Base-by-base conservation (phyloP, 1,139 yeast genomes). In the Yamadazyma friedrichii region DNA sequence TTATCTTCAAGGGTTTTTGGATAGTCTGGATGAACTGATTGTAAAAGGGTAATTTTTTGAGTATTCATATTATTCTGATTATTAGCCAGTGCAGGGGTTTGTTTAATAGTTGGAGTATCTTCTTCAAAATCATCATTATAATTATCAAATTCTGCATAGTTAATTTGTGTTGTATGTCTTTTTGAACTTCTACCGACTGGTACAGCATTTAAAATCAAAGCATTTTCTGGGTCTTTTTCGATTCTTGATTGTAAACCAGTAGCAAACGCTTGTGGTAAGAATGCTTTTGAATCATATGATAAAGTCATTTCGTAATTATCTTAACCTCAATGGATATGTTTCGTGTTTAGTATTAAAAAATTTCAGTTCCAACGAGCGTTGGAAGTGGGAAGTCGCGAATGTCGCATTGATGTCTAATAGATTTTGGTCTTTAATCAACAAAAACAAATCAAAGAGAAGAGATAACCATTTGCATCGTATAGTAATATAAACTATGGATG, bases 111-210 rank as follows among this genome's bases (percentile, higher is more conserved):
- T 2, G 65, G 49, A 28, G 56, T 53, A 35, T 42, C 83, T 31
- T 82, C 88, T 36, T 83, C 87, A 44, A 80, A 78, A 45, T 87
- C 95, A 53, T 86, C 95, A 42, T 64, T 68, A 36, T 52, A 58
- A 40, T 61, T 73, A 41, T 82, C 88, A 41, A 76, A 62, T 53
- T 89, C 98, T 0, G 96, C 93, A 56, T 89, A 91, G 59, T 86
- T 88, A 40, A 88, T 80, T 38, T 82, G 84, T 40, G 80, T 77
- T 3, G 89, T 82, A 43, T 74, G 68, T 53, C 97, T 76, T 56
- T 88, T 88, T 29, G 89, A 85, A 31, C 85, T 76, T 49, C 96
- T 76, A 6, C 88, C 80, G 3, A 84, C 82, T 3, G 91, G 88
- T 4, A 86, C 84, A 3, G 88, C 77, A 37, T 62, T 68, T 32